Conservation (phyloP, 78 protist species). For the Dictyostelium intermedium region DNA sequence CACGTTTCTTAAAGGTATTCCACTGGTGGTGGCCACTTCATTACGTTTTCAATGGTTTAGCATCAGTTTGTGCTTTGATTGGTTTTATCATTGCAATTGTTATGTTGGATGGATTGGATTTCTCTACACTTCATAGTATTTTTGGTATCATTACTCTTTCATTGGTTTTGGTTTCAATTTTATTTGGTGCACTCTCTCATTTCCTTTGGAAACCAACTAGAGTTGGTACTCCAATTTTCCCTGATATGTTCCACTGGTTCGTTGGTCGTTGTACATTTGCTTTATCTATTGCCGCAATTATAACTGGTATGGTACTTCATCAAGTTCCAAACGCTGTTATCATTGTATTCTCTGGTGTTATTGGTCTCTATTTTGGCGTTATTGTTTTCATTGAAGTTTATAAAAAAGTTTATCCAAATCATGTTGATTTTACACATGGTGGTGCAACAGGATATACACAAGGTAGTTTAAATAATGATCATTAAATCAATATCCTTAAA, state of each 20-base stretch:
- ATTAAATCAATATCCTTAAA: too few species aligned
- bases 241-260: conserved; percentile 57
- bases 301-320: conserved; percentile 54
- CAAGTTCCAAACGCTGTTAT: conserved; percentile 30
- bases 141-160: conserved; percentile 37
- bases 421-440: neutral
- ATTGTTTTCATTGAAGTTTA: conserved; percentile 19
- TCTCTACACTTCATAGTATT: conserved; percentile 44
- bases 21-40: conserved; percentile 77
- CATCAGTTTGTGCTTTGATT: conserved; percentile 2
- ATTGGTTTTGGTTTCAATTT: neutral
- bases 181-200: conserved; percentile 31
- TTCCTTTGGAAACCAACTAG: conserved; percentile 68
- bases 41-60: conserved; percentile 19
- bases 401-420: conserved; percentile 20
- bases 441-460: neutral
- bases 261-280: conserved; percentile 37
- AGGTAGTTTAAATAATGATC: neutral
- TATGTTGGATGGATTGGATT: conserved; percentile 34
- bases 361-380: conserved; percentile 16
- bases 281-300: conserved; percentile 33
- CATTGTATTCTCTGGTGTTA: conserved; percentile 40
- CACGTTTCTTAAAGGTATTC: conserved; percentile 22
- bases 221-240: conserved; percentile 55
- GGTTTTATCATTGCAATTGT: conserved; percentile 29